Percentiles rank a stretch among this genome's conserved stretches.
These are phyloP conservation scores for Stellera chamaejasme DNA, from an alignment of 345 rosid species.

Conservation along the genomic window DNA sequence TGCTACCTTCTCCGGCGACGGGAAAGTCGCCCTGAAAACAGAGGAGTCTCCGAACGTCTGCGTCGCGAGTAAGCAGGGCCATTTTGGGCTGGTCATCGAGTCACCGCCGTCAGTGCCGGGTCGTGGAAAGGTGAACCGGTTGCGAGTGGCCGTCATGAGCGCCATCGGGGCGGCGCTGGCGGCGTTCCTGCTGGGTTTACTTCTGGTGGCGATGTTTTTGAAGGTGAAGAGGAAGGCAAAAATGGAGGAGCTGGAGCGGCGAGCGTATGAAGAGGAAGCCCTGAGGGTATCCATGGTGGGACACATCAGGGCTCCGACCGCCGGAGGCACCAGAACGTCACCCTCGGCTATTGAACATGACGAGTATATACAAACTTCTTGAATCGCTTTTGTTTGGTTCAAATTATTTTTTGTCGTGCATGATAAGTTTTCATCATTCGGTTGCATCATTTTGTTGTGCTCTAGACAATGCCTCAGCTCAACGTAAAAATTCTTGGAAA, in stretches of 20 bases:
- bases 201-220: slow-evolving; percentile 27
- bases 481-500: too few relatives aligned
- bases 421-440: too few relatives aligned
- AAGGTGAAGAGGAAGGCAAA: slow-evolving; percentile 26
- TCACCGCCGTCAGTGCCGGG: neutral
- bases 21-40: slow-evolving; percentile 14
- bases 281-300: slow-evolving; percentile 31
- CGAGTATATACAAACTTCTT: slow-evolving; percentile 12
- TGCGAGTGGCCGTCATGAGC: slow-evolving; percentile 30
- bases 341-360: slow-evolving; percentile 12
- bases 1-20: slow-evolving; percentile 20
- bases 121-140: slow-evolving; percentile 18
- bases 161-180: slow-evolving; percentile 22
- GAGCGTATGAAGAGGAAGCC: slow-evolving; percentile 32
- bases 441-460: too few relatives aligned
- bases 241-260: slow-evolving; percentile 29
- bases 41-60: slow-evolving; percentile 24
- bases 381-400: neutral
- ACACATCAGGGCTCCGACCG: slow-evolving; percentile 25
- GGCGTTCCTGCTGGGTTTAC: slow-evolving; percentile 19
- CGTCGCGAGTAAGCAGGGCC: slow-evolving; percentile 23
- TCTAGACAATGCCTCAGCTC: too few relatives aligned
- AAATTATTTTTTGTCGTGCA: too few relatives aligned
- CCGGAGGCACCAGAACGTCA: slow-evolving; percentile 20
- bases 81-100: slow-evolving; percentile 18